A percentile compares a stretch with the other conserved stretches of the same genome.
Conservation (phyloP, 1,284 basidiomycete genomes). For the Sanghuangporus weigelae region DNA sequence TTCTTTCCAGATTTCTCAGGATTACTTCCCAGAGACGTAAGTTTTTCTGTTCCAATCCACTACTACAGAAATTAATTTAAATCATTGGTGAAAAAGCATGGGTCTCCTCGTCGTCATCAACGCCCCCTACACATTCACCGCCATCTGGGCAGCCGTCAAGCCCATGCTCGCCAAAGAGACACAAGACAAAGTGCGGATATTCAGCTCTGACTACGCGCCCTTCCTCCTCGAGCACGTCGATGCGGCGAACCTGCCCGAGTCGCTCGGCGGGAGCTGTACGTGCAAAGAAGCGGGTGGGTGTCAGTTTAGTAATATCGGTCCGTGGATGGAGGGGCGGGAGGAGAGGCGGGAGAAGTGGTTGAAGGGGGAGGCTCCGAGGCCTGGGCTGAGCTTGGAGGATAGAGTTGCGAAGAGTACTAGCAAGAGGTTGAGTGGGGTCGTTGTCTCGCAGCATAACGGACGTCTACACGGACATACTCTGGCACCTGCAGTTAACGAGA, state of each 20-base stretch:
- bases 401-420: not conserved
- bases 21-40: conserved; percentile 72
- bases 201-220: conserved; percentile 52
- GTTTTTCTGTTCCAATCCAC: conserved; percentile 21
- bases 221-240: conserved; percentile 52
- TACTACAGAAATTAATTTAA: not conserved
- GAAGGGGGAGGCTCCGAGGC: conserved; percentile 4
- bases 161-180: conserved; percentile 72
- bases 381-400: conserved; percentile 14
- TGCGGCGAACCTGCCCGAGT: conserved; percentile 42
- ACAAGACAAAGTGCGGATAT: conserved; percentile 55
- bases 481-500: not conserved
- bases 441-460: not conserved
- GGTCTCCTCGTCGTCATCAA: conserved; percentile 64
- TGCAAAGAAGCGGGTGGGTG: conserved; percentile 54
- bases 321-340: conserved; percentile 59
- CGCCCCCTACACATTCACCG: conserved; percentile 62
- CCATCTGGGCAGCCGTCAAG: conserved; percentile 63
- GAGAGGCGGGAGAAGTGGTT: conserved; percentile 41
- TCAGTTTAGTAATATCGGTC: conserved; percentile 54
- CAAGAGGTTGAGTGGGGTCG: not conserved
- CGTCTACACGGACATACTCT: not conserved
- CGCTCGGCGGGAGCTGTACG: conserved; percentile 46
- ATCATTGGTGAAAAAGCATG: conserved; percentile 39
- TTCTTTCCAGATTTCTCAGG: conserved; percentile 69